These are phyloP conservation scores for Tetrapisispora namnaoensis DNA, from an alignment of 805 yeast species.

Conservation along the genomic window DNA sequence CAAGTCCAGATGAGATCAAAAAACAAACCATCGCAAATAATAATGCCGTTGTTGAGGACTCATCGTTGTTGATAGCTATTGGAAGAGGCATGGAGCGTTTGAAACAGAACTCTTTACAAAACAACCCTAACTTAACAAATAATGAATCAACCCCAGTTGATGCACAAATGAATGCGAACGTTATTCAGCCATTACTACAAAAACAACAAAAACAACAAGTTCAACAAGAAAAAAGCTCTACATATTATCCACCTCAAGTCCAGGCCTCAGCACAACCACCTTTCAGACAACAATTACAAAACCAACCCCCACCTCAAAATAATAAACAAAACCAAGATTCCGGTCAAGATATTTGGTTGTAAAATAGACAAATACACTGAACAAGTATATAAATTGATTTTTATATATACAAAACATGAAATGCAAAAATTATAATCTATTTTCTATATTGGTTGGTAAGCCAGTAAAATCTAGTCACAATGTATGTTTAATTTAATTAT, in stretches of 20 bases:
- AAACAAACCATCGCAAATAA: slow-evolving; percentile 22
- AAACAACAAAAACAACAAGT: slow-evolving; percentile 11
- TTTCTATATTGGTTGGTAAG: neutral
- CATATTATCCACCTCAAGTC: slow-evolving; percentile 3
- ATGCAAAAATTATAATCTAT: neutral
- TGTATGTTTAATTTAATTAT: too few relatives aligned
- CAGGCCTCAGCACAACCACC: slow-evolving; percentile 2
- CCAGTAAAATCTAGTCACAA: too few relatives aligned
- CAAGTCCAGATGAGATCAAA: slow-evolving; percentile 29
- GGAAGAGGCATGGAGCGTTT: slow-evolving; percentile 27
- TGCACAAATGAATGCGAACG: slow-evolving; percentile 2
- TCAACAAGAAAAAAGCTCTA: slow-evolving; percentile 3
- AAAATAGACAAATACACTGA: neutral
- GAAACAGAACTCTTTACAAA: slow-evolving; percentile 25
- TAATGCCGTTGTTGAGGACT: slow-evolving; percentile 19
- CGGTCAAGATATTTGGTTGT: slow-evolving; percentile 7
- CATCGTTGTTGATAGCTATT: slow-evolving; percentile 22
- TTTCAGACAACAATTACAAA: slow-evolving; percentile 7
- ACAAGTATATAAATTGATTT: neutral
- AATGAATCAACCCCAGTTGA: neutral
- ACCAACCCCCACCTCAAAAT: slow-evolving; percentile 2
- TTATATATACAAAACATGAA: neutral
- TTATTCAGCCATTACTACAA: slow-evolving; percentile 10
- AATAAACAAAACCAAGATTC: slow-evolving; percentile 1
- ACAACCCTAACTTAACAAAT: slow-evolving; percentile 1